These are phyloP conservation scores for Haplosporangium gracile DNA, from an alignment of 192 early-diverging fungal species.

Conservation along the genomic window DNA sequence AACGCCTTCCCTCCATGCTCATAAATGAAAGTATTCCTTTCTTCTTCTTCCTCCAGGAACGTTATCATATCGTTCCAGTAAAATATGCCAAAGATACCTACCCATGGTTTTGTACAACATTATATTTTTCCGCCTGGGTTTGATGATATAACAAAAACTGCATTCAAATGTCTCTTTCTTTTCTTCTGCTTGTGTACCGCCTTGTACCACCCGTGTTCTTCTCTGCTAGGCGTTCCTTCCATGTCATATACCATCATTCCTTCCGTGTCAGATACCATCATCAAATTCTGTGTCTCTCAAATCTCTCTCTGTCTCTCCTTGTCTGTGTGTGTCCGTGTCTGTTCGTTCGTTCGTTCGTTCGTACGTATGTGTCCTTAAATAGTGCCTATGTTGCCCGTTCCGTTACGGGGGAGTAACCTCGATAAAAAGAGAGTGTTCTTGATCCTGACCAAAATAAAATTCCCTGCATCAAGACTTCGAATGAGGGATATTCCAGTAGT, in stretches of 20 bases:
- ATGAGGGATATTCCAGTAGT: not conserved
- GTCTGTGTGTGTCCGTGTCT: not conserved
- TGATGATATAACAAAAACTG: not conserved
- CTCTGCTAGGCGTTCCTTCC: not conserved
- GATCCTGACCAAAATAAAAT: constrained; percentile 1
- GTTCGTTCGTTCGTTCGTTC: not conserved
- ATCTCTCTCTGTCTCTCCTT: constrained; percentile 17
- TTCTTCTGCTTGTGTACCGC: not conserved
- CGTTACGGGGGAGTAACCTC: too few relatives aligned
- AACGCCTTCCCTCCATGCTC: not conserved
- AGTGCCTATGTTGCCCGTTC: too few relatives aligned
- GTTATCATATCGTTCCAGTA: not conserved
- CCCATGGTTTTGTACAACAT: not conserved
- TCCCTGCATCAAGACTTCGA: not conserved
- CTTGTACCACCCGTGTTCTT: not conserved
- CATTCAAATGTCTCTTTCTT: not conserved
- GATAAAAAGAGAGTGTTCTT: not conserved
- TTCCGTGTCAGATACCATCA: too few relatives aligned
- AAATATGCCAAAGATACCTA: not conserved
- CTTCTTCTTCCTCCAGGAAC: not conserved
- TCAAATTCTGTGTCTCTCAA: too few relatives aligned
- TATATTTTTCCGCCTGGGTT: not conserved
- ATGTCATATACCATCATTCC: not conserved
- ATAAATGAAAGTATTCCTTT: not conserved
- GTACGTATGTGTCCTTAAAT: too few relatives aligned